phyloP scores from a whole-genome alignment of 495 filamentous ascomycete genomes.

The Pseudevernia furfuracea region DNA sequence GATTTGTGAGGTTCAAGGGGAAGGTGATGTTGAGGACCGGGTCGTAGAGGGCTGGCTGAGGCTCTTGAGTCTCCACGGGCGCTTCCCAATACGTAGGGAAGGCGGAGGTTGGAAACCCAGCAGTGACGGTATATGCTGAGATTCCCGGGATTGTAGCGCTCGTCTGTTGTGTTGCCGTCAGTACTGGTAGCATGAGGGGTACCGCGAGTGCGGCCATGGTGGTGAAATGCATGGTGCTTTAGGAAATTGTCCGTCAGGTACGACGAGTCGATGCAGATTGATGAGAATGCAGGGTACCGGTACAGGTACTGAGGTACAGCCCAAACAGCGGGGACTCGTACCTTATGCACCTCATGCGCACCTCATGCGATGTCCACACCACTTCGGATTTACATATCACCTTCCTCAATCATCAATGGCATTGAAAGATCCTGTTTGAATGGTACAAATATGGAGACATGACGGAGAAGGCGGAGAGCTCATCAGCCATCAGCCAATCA shows the following conservation, averaged over 20 bases:
- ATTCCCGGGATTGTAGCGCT: slow-evolving; percentile 30
- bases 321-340: not conserved
- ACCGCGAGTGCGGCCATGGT: not conserved
- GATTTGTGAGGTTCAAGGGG: slow-evolving; percentile 49
- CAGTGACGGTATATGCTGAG: slow-evolving; percentile 42
- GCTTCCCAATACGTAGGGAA: slow-evolving; percentile 48
- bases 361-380: not conserved
- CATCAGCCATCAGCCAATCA: slow-evolving; percentile 17
- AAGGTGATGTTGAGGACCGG: slow-evolving; percentile 50
- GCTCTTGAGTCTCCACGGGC: slow-evolving; percentile 47
- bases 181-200: not conserved
- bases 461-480: slow-evolving; percentile 2
- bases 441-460: not conserved
- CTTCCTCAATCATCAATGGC: slow-evolving; percentile 14
- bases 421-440: not conserved
- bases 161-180: not conserved
- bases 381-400: not conserved
- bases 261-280: not conserved
- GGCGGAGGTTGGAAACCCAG: slow-evolving; percentile 47
- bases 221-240: slow-evolving; percentile 10
- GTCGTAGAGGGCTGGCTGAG: slow-evolving; percentile 51
- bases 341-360: slow-evolving; percentile 7
- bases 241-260: not conserved
- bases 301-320: too few relatives aligned
- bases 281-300: not conserved